Evolutionary conservation across 2,329 filamentous ascomycete species (phyloP), one percentile per base, ranked within the genome.

Genomic region (Passalora sequoiae): DNA sequence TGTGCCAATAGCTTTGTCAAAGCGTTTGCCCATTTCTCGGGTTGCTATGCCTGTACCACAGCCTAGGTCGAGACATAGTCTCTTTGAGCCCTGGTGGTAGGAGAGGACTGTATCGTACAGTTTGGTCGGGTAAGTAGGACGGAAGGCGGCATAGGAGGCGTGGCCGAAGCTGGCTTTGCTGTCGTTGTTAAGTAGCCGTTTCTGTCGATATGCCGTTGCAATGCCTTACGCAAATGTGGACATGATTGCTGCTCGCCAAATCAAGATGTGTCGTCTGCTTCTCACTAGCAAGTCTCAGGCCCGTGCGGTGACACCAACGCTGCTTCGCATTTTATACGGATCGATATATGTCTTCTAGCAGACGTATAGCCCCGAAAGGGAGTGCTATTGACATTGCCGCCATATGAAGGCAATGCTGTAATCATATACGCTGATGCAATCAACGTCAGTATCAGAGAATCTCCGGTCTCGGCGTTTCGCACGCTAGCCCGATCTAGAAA

Each of bases 1-100:
- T 37, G 75, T 70, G 21, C 71, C 80, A 19, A 77, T 57, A 16
- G 76, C 68, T 15, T 61, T 63, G 4, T 59, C 60, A 61, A 83
- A 83, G 50, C 67, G 61, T n/a, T 69, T 64, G 37, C 72, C 69
- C 21, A 84, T 65, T 19, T 69, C 69, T 6, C 76, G 73, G 5
- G 77, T 67, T 16, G 80, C 71, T 38, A 77, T 66, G 16, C 79
- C 80, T 47, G 80, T 78, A 3, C 80, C 80, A 53, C 76, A 80
- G 37, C 81, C 80, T n/a, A 84, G 66, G 57, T 84, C 81, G 6
- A 83, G 59, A 40, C 65, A 65, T 15, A 65, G 56, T 2, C 57
- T 58, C 7, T 58, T 47, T 55, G 66, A 56, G 3, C 65, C 63
- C 17, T 67, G 64, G 60, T 82, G 77, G 60, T 76, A 81, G 16